Percentiles rank a stretch among this genome's conserved stretches.
These are phyloP conservation scores for Venturiaceae sp. DNA, from an alignment of 2,329 filamentous ascomycete species.

Conservation along the genomic window DNA sequence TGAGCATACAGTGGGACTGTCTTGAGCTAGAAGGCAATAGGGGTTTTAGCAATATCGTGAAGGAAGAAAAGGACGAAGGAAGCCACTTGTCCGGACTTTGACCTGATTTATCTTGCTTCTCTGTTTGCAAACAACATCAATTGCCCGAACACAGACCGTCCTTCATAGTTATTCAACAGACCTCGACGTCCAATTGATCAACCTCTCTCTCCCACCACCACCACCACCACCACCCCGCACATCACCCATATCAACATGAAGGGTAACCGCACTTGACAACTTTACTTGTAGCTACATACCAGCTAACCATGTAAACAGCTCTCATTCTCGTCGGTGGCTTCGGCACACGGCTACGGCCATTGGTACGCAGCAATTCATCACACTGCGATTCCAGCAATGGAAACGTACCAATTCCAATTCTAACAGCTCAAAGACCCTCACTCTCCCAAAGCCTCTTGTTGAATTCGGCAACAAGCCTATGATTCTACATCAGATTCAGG, in stretches of 20 bases:
- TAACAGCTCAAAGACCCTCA: constrained; percentile 62
- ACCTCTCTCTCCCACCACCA: background rate
- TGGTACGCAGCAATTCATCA: constrained; percentile 47
- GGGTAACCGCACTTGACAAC: constrained; percentile 11
- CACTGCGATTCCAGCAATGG: background rate
- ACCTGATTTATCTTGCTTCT: too few species aligned
- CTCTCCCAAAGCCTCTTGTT: constrained; percentile 92
- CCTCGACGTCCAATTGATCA: background rate
- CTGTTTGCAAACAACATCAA: background rate
- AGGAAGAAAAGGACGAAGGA: background rate
- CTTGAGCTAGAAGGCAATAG: background rate
- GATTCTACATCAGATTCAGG: constrained; percentile 97
- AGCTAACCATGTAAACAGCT: constrained; percentile 41
- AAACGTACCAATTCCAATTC: constrained; percentile 1
- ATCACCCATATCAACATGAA: constrained; percentile 3
- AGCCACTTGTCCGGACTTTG: background rate
- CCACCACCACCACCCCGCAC: background rate
- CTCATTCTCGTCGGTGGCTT: constrained; percentile 99
- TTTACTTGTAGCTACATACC: background rate
- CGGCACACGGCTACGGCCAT: constrained; percentile 91
- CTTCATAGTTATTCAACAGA: background rate
- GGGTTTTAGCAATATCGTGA: background rate
- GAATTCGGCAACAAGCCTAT: constrained; percentile 99
- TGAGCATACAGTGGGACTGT: background rate
- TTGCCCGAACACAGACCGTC: background rate